phyloP scores from a whole-genome alignment of 345 rosid genomes.

The Heritiera littoralis region DNA sequence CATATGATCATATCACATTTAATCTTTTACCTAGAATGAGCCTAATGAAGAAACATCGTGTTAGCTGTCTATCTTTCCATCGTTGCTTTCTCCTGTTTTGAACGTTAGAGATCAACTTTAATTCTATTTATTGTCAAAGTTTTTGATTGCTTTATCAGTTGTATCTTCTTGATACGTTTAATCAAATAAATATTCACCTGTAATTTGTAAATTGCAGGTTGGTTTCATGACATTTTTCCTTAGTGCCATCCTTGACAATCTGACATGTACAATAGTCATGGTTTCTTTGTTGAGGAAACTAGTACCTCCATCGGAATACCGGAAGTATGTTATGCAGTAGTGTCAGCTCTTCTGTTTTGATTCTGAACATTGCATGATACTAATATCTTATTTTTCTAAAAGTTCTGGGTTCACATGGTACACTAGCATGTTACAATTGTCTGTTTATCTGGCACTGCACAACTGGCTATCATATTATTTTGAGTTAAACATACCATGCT shows the following conservation, averaged over 20 bases:
- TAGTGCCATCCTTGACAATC: conserved; percentile 86
- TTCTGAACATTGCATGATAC: conserved; percentile 2
- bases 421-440: background rate
- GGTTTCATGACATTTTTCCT: conserved; percentile 93
- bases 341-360: background rate
- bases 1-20: background rate
- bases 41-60: background rate
- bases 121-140: background rate
- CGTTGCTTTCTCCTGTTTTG: background rate
- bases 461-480: background rate
- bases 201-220: conserved; percentile 52
- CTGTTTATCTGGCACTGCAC: background rate
- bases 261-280: conserved; percentile 96
- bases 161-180: background rate
- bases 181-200: conserved; percentile 19
- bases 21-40: background rate
- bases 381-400: background rate
- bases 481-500: background rate
- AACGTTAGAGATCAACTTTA: background rate
- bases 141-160: conserved; percentile 5
- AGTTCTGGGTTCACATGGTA: background rate
- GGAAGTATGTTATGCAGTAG: conserved; percentile 65
- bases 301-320: conserved; percentile 87
- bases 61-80: conserved; percentile 15
- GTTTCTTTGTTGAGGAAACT: conserved; percentile 88